Percentiles rank a stretch among this genome's conserved stretches.
Conservation (phyloP, 164 flowering plant genomes). For the Dillenia suffruticosa region DNA sequence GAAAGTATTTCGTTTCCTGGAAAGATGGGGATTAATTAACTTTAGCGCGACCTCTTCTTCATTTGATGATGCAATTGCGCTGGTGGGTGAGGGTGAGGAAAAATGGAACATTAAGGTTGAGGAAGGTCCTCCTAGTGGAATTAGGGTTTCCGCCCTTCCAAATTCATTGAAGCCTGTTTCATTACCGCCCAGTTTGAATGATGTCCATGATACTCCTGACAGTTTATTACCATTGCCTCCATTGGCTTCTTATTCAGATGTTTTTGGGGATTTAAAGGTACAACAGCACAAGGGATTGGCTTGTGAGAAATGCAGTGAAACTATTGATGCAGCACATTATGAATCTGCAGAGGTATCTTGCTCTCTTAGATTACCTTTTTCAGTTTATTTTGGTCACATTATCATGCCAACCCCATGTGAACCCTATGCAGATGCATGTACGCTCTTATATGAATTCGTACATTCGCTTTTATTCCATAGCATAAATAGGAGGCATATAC, state of each 20-base stretch:
- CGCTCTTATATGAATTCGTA: too few species aligned
- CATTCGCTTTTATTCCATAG: too few species aligned
- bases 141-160: constrained; percentile 64
- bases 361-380: background rate
- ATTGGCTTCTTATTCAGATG: constrained; percentile 72
- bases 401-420: too few species aligned
- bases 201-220: constrained; percentile 15
- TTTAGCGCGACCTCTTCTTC: constrained; percentile 26
- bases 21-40: constrained; percentile 87
- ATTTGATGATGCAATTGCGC: background rate
- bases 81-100: constrained; percentile 22
- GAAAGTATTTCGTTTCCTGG: constrained; percentile 69
- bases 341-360: constrained; percentile 50
- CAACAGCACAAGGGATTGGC: constrained; percentile 21
- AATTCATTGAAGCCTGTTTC: constrained; percentile 43
- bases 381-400: too few species aligned
- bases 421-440: too few species aligned
- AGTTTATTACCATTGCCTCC: constrained; percentile 45
- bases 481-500: too few species aligned
- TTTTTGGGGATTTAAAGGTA: constrained; percentile 31
- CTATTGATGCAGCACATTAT: constrained; percentile 38
- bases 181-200: constrained; percentile 14
- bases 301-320: constrained; percentile 64
- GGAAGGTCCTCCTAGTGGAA: constrained; percentile 75
- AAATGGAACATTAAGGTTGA: constrained; percentile 43